phyloP scores from a whole-genome alignment of 306 rosid genomes.

The Medicago lupulina region DNA sequence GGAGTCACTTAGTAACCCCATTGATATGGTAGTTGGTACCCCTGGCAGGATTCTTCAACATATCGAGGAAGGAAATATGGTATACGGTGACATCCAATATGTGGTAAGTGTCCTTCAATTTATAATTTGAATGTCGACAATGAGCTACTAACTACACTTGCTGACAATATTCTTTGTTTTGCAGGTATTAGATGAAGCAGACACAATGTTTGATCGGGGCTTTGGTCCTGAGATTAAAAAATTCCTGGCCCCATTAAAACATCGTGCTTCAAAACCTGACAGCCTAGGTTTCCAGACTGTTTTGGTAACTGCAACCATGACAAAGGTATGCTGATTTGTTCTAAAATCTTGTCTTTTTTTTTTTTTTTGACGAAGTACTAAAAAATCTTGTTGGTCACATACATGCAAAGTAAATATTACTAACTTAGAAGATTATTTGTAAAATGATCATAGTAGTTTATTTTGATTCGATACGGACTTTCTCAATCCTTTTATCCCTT shows the following conservation, averaged over 20 bases:
- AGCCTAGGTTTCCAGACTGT: slow-evolving; percentile 84
- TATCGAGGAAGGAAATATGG: slow-evolving; percentile 91
- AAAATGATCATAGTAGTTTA: slow-evolving; percentile 26
- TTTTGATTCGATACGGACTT: neutral
- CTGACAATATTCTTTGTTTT: slow-evolving; percentile 36
- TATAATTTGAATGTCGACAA: slow-evolving; percentile 13
- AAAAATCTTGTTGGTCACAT: neutral
- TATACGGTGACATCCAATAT: slow-evolving; percentile 89
- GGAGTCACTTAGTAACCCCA: slow-evolving; percentile 81
- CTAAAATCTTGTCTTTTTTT: neutral
- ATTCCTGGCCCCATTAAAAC: slow-evolving; percentile 76
- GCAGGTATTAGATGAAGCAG: slow-evolving; percentile 97
- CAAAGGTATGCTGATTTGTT: slow-evolving; percentile 60
- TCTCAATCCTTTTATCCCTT: neutral
- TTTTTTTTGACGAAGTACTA: too few relatives aligned
- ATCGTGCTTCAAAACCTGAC: slow-evolving; percentile 70
- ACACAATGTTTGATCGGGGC: slow-evolving; percentile 97
- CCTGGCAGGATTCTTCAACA: slow-evolving; percentile 97
- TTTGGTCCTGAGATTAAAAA: slow-evolving; percentile 97
- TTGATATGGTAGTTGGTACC: slow-evolving; percentile 93
- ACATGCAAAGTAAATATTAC: slow-evolving; percentile 13
- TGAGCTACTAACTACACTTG: slow-evolving; percentile 20
- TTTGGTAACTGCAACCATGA: slow-evolving; percentile 96
- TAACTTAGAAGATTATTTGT: slow-evolving; percentile 13
- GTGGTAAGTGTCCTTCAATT: slow-evolving; percentile 57